Evolutionary conservation across 352 stramenopile genomes (phyloP), one percentile per base, ranked within the genome.

Genomic region (Globisporangium okanoganense): DNA sequence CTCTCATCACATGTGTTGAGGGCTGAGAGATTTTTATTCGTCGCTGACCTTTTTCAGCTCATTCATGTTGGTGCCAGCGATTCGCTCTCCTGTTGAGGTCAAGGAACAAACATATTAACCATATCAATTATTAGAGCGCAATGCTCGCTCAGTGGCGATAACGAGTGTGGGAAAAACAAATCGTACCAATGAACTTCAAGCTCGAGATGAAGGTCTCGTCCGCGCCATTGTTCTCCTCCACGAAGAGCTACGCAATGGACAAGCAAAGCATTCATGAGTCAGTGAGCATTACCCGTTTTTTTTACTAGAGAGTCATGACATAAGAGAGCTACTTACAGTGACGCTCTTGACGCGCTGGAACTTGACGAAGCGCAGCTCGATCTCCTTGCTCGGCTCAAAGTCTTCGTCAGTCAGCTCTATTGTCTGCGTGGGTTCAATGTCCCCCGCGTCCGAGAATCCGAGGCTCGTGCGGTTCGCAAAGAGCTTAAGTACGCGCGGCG

Each of bases 51-150:
- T 94, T 73, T 94, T 94, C 35, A 94, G 73, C 52, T 92, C 84
- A 65, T 90, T 90, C 80, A 93, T 89, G 75, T 93, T 93, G 36
- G 81, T 93, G 29, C 84, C 84, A 6, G 82, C 82, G 22, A 93
- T 79, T 44, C 51, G 63, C 56, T 92, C 82, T 36, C 82, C 82
- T 92, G 45, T 35, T 36, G 24, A 5, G 5, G 18, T 31, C 36
- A 9, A 14, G 13, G n/a, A n/a, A n/a, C n/a, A 43, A 43, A 31
- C 45, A 33, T 20, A 27, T 2, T 22, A 35, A 16, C 16, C 48
- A 16, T 7, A 24, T 16, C 22, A 9, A 6, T 35, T 24, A 16
- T 54, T 18, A 54, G 16, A 13, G 10, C 14, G 18, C n/a, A 14
- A 16, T 16, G 3, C 4, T 24, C 31, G 9, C 9, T 40, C 27